Evolutionary conservation across 2,329 filamentous ascomycete genomes (phyloP), one percentile per base, ranked within the genome.

Genomic region (Penicillium griseofulvum): DNA sequence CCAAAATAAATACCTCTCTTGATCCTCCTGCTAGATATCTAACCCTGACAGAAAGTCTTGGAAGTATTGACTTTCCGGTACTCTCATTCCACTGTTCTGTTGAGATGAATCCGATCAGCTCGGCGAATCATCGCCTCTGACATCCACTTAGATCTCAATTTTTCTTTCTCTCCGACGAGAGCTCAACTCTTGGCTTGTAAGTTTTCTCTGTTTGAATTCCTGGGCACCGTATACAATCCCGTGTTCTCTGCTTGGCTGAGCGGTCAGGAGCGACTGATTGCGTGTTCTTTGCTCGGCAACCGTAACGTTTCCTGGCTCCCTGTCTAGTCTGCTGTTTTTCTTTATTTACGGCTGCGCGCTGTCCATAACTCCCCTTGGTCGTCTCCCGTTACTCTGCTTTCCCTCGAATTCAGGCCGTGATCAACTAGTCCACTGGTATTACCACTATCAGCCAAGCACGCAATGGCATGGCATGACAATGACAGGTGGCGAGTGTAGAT

Each of bases 181-280:
- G 17, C 11, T 57, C 41, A 47, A 19, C 36, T 47, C 54, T 55
- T 50, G 52, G 55, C 59, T 31, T 29, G 3, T 31, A n/a, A 6
- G 12, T 14, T 28, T 53, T 37, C 22, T 19, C 19, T 38, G 24
- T 44, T 19, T 47, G 44, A 28, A 29, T 45, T 6, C 31, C 59
- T 61, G 44, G 59, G 55, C 59, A 45, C 19, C 43, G 45, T 39
- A 49, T 50, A 55, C 52, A 29, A 45, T 33, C 17, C 52, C 52
- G 47, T 45, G 45, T 54, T 36, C 41, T 39, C 47, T 44, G 52
- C 59, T 61, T 61, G 59, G 52, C 59, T 61, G 34, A 37, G 56
- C 56, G 52, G 54, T 59, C 54, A 54, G 36, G 39, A 55, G 49
- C 38, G 51, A 31, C 33, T 24, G 53, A 50, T 58, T 60, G 56